A percentile compares a stretch with the other conserved stretches of the same genome.
Evolutionary conservation across 441 rosid genomes (phyloP).

Genomic region (Aquilaria agallochum): DNA sequence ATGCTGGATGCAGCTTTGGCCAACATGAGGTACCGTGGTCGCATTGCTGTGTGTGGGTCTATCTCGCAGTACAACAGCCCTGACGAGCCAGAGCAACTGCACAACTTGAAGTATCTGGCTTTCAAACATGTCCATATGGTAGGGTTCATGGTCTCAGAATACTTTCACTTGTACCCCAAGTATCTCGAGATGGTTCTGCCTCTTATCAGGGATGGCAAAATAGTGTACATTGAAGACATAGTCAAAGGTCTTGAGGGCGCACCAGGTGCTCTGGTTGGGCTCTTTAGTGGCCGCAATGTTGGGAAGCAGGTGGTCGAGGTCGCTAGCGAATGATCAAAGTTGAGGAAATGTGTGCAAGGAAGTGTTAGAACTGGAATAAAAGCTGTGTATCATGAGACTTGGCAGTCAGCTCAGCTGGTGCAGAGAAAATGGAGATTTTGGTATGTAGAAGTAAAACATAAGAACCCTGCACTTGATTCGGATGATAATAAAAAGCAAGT

Average conservation of each 20-base stretch:
- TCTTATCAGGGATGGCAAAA: constrained; percentile 27
- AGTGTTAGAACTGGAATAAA: no score
- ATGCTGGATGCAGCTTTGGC: constrained; percentile 27
- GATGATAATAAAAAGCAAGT: no score
- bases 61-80: constrained; percentile 36
- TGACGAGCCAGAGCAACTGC: constrained; percentile 27
- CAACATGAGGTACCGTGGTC: constrained; percentile 25
- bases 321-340: constrained; percentile 26
- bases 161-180: constrained; percentile 21
- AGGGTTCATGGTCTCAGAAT: constrained; percentile 28
- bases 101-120: constrained; percentile 18
- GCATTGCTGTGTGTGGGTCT: constrained; percentile 37
- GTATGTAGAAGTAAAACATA: no score
- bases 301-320: constrained; percentile 42
- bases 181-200: constrained; percentile 34
- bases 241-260: constrained; percentile 40
- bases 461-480: no score
- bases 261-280: constrained; percentile 35
- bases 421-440: not conserved
- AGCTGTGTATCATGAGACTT: no score
- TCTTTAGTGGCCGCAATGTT: constrained; percentile 37
- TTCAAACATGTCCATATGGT: constrained; percentile 29
- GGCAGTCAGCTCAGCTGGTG: constrained; percentile 2
- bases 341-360: not conserved
- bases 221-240: constrained; percentile 37